phyloP scores from a whole-genome alignment of 306 rosid species.

The Pterocarpus macrocarpus region DNA sequence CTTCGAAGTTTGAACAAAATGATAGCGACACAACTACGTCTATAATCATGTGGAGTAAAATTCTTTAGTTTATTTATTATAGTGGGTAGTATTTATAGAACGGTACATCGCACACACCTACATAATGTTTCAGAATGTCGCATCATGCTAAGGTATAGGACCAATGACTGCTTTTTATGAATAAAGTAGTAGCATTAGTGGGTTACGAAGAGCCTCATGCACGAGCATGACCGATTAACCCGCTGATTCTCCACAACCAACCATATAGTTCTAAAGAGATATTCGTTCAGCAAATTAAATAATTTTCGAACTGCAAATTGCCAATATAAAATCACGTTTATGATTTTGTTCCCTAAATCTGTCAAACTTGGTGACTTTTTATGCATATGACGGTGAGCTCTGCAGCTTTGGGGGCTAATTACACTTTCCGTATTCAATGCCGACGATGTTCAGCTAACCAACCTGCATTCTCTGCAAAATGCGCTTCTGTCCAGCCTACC shows the following conservation, averaged over 20 bases:
- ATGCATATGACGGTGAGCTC: background rate
- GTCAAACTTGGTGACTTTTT: slow-evolving; percentile 9
- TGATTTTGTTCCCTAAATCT: background rate
- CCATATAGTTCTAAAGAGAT: slow-evolving; percentile 9
- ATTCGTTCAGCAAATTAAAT: background rate
- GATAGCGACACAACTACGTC: slow-evolving; percentile 5
- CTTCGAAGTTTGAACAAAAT: slow-evolving; percentile 22
- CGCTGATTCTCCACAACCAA: slow-evolving; percentile 7
- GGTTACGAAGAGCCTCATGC: slow-evolving; percentile 24
- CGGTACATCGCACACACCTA: background rate
- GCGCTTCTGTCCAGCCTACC: background rate
- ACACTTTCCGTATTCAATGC: background rate
- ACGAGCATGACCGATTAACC: slow-evolving; percentile 7
- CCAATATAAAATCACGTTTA: slow-evolving; percentile 1
- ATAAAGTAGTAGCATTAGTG: slow-evolving; percentile 1
- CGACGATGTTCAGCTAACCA: background rate
- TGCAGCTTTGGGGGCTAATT: background rate
- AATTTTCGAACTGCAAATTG: slow-evolving; percentile 32
- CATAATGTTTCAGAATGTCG: slow-evolving; percentile 36
- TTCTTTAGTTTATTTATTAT: background rate
- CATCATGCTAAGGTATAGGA: slow-evolving; percentile 38
- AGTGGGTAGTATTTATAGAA: background rate
- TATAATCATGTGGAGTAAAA: background rate
- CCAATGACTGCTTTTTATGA: slow-evolving; percentile 6
- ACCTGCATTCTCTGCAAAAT: slow-evolving; percentile 3